Evolutionary conservation across 2,329 filamentous ascomycete genomes (phyloP).

Genomic region (Verticillium dahliae): DNA sequence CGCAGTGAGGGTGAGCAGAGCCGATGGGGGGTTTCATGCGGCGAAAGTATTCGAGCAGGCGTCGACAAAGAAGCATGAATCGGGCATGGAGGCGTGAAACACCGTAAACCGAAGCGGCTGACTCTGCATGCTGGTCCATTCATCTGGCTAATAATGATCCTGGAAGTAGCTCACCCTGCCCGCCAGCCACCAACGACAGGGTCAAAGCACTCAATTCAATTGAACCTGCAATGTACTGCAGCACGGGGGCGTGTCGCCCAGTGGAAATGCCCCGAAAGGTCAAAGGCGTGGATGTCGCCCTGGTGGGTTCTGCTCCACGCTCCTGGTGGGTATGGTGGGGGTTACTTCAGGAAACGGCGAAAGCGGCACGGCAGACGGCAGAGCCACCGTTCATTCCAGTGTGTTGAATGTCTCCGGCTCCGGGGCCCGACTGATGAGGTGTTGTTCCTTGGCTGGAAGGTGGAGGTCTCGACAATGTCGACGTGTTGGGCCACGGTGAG

Average conservation of each 20-base stretch:
- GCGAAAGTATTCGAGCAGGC: background rate
- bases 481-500: background rate
- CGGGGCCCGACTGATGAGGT: background rate
- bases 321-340: background rate
- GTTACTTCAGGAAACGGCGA: background rate
- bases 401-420: background rate
- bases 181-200: background rate
- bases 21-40: background rate
- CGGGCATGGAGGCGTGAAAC: background rate
- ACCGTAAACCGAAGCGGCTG: background rate
- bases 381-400: background rate
- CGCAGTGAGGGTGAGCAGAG: background rate
- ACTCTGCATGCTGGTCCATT: background rate
- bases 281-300: background rate
- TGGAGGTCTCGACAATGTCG: no score
- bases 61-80: background rate
- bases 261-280: background rate
- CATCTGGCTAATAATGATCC: background rate
- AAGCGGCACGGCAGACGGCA: background rate
- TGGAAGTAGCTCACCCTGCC: background rate
- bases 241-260: background rate
- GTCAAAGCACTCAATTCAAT: background rate
- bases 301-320: background rate
- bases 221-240: background rate
- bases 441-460: no score